Conservation (phyloP, 768 basidiomycete species). For the Pisolithus tinctorius region DNA sequence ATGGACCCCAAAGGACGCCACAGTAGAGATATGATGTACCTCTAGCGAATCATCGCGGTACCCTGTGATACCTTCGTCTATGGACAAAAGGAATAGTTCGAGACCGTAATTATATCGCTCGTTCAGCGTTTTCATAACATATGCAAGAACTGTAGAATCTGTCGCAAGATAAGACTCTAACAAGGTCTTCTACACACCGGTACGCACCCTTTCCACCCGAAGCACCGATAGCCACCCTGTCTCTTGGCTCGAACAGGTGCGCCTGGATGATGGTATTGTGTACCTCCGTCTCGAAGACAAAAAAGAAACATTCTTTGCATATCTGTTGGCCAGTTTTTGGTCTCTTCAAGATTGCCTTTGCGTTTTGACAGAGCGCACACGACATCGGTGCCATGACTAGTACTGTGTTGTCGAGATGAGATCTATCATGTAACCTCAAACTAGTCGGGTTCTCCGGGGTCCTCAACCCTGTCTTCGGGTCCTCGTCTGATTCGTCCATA, state of each 20-base stretch:
- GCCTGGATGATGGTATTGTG: slow-evolving; percentile 91
- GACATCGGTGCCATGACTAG: slow-evolving; percentile 66
- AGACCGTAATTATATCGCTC: slow-evolving; percentile 91
- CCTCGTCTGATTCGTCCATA: neutral
- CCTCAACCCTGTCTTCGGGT: neutral
- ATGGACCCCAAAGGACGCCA: neutral
- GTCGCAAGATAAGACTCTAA: neutral
- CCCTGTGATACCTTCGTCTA: slow-evolving; percentile 98
- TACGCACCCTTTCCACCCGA: slow-evolving; percentile 91
- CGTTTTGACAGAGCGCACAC: slow-evolving; percentile 70
- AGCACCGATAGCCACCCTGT: slow-evolving; percentile 94
- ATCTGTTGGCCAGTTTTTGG: slow-evolving; percentile 98
- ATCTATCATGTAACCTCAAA: neutral
- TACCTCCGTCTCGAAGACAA: slow-evolving; percentile 96
- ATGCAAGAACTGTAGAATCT: slow-evolving; percentile 98
- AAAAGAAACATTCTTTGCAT: slow-evolving; percentile 93
- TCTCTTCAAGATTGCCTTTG: slow-evolving; percentile 83
- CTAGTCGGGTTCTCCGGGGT: neutral
- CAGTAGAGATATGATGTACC: slow-evolving; percentile 35
- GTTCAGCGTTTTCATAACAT: slow-evolving; percentile 95
- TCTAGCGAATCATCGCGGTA: slow-evolving; percentile 97
- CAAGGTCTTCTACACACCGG: neutral
- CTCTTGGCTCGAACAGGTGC: slow-evolving; percentile 78
- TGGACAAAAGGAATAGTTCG: slow-evolving; percentile 86
- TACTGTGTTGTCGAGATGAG: neutral